Evolutionary conservation across 1,139 yeast species (phyloP).

Genomic region (Scheffersomyces lignicola): DNA sequence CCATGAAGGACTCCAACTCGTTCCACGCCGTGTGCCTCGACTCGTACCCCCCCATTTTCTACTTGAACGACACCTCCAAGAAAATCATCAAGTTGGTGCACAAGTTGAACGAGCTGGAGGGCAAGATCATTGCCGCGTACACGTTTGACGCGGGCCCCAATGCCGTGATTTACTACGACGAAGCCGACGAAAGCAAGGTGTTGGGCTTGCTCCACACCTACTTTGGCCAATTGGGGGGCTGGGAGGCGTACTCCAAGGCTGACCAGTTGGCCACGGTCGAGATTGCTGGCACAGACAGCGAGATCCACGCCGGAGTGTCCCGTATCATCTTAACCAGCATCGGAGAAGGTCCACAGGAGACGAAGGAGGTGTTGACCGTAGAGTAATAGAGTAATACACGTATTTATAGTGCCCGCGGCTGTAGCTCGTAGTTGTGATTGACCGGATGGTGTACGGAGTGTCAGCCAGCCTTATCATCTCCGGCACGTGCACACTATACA

Average conservation of each 20-base stretch:
- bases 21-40: constrained; percentile 97
- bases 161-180: constrained; percentile 88
- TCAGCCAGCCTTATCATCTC: no score
- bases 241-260: constrained; percentile 52
- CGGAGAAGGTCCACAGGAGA: constrained; percentile 80
- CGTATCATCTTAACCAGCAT: constrained; percentile 80
- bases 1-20: constrained; percentile 95
- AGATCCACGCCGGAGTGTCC: constrained; percentile 68
- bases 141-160: constrained; percentile 99
- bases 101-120: constrained; percentile 66
- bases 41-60: constrained; percentile 93
- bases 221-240: constrained; percentile 64
- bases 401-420: no score
- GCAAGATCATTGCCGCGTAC: constrained; percentile 88
- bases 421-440: no score
- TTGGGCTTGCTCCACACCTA: constrained; percentile 57
- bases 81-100: constrained; percentile 82
- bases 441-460: no score
- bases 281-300: constrained; percentile 45
- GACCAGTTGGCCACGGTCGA: constrained; percentile 30
- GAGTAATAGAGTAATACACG: no score
- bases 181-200: constrained; percentile 66
- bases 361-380: constrained; percentile 42
- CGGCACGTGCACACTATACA: no score
- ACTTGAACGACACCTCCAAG: constrained; percentile 92